These are phyloP conservation scores for Excoecaria cochinchinensis DNA, from an alignment of 345 rosid species.

Conservation along the genomic window DNA sequence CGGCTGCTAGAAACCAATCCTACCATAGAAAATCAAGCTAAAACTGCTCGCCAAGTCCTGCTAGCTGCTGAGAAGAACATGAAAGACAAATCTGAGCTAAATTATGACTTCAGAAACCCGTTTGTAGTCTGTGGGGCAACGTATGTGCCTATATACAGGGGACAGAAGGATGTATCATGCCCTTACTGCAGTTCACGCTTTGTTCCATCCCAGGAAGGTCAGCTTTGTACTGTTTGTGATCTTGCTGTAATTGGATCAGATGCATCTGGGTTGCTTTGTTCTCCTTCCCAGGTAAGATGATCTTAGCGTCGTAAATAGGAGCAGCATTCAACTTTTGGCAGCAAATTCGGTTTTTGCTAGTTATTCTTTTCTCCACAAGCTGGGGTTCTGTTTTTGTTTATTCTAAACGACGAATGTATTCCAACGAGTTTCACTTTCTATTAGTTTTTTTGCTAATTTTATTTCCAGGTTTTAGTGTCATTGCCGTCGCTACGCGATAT, in stretches of 20 bases:
- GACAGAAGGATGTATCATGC: conserved; percentile 83
- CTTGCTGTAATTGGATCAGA: conserved; percentile 85
- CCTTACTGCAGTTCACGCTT: conserved; percentile 82
- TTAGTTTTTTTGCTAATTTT: no score
- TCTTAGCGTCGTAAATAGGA: no score
- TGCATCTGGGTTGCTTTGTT: conserved; percentile 90
- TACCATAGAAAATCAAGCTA: conserved; percentile 66
- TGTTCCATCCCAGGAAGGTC: conserved; percentile 71
- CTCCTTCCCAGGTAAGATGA: conserved; percentile 72
- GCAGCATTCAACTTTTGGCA: no score
- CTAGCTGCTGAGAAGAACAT: conserved; percentile 80
- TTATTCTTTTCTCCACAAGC: no score
- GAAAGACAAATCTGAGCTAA: conserved; percentile 62
- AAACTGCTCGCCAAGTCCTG: conserved; percentile 73
- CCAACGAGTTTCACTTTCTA: no score
- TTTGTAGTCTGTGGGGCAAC: conserved; percentile 91
- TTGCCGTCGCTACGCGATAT: no score
- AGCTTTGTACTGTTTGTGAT: conserved; percentile 73
- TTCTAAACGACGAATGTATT: no score
- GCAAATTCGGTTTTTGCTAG: no score
- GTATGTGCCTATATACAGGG: conserved; percentile 84
- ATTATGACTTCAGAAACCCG: conserved; percentile 92
- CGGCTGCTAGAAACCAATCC: conserved; percentile 85
- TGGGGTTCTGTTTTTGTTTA: no score
- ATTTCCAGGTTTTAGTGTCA: no score